A percentile compares a stretch with the other conserved stretches of the same genome.
These are phyloP conservation scores for Schizophyllum commune DNA, from an alignment of 1,284 basidiomycete genomes.

Conservation along the genomic window DNA sequence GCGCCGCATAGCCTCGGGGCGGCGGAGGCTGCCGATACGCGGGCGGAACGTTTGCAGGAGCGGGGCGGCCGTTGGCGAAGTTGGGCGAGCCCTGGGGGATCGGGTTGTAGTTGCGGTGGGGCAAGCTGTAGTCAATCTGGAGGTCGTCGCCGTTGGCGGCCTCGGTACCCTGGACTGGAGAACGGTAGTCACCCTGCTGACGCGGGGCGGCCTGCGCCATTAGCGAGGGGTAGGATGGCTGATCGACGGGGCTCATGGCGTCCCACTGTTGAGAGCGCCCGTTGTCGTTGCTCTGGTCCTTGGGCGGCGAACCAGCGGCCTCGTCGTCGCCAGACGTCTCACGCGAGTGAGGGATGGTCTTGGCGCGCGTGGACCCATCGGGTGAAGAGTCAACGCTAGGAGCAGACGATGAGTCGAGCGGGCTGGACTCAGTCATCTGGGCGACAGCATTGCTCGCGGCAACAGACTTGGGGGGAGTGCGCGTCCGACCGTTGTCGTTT, in stretches of 20 bases:
- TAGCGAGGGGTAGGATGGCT: conserved; percentile 64
- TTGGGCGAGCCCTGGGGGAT: conserved; percentile 23
- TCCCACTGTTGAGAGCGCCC: conserved; percentile 34
- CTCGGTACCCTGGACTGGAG: conserved; percentile 40
- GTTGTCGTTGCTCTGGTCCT: conserved; percentile 64
- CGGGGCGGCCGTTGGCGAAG: neutral
- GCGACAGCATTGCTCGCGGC: conserved; percentile 38
- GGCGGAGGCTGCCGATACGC: conserved; percentile 47
- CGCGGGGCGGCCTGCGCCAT: conserved; percentile 31
- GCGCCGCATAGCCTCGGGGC: conserved; percentile 37
- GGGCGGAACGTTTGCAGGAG: conserved; percentile 17
- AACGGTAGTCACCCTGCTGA: conserved; percentile 29
- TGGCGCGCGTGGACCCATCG: conserved; percentile 32
- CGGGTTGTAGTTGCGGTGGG: conserved; percentile 48
- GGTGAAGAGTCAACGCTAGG: conserved; percentile 67
- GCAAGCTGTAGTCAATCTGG: conserved; percentile 48
- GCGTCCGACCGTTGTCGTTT: conserved; percentile 44
- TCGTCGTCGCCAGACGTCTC: conserved; percentile 68
- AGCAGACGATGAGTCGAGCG: conserved; percentile 62
- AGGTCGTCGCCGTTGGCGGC: conserved; percentile 42
- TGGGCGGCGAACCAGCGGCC: conserved; percentile 39
- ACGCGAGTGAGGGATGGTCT: conserved; percentile 67
- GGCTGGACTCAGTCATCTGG: conserved; percentile 57
- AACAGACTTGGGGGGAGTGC: conserved; percentile 59
- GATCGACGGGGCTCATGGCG: conserved; percentile 25